These are phyloP conservation scores for Albugo candida DNA, from an alignment of 352 stramenopile species.

Conservation along the genomic window DNA sequence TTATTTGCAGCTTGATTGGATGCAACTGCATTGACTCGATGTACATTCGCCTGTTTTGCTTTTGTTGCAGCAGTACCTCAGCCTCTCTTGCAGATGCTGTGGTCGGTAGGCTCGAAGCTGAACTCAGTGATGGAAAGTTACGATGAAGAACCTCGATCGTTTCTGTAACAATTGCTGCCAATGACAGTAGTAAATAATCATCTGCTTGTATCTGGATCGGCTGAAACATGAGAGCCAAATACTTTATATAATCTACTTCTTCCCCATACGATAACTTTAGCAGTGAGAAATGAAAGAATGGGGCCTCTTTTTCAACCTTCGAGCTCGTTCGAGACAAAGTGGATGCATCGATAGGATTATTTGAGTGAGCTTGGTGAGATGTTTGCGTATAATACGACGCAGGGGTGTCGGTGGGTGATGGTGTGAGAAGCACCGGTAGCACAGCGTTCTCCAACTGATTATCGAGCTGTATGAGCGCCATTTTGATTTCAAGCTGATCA, in stretches of 20 bases:
- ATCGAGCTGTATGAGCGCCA: slow-evolving; percentile 66
- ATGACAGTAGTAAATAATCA: slow-evolving; percentile 33
- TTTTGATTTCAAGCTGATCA: slow-evolving; percentile 65
- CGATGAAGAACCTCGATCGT: slow-evolving; percentile 21
- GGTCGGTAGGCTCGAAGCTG: not conserved
- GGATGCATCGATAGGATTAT: not conserved
- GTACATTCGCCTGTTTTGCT: slow-evolving; percentile 44
- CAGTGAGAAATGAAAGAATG: slow-evolving; percentile 63
- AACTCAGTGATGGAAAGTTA: slow-evolving; percentile 11
- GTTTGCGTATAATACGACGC: slow-evolving; percentile 9
- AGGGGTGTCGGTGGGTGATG: slow-evolving; percentile 22
- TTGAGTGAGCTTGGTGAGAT: slow-evolving; percentile 1
- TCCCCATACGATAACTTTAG: slow-evolving; percentile 59
- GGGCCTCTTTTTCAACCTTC: not conserved
- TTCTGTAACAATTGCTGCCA: slow-evolving; percentile 19
- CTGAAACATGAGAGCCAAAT: slow-evolving; percentile 67
- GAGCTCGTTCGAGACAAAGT: too few species aligned
- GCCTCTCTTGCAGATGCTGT: slow-evolving; percentile 1
- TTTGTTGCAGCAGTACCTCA: slow-evolving; percentile 3
- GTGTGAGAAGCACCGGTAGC: slow-evolving; percentile 69
- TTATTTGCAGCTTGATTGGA: slow-evolving; percentile 59
- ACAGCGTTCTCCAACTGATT: slow-evolving; percentile 56
- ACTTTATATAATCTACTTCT: slow-evolving; percentile 78
- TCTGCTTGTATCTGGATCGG: slow-evolving; percentile 38
- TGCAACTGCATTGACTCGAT: slow-evolving; percentile 72